phyloP scores from a whole-genome alignment of 306 rosid species.

The Luffa aegyptiaca region DNA sequence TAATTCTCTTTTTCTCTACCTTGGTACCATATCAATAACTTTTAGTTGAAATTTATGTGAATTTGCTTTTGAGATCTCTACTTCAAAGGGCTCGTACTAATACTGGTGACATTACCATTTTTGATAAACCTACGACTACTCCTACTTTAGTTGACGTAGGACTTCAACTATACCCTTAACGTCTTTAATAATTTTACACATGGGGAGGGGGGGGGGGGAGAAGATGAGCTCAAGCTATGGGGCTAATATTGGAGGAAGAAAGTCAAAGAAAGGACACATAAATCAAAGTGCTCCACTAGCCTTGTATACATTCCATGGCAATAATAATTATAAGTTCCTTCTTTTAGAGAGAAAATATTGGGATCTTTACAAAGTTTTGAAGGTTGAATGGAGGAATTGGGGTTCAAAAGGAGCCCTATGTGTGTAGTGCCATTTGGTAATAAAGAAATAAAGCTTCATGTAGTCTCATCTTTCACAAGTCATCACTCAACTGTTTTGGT shows the following conservation, averaged over 20 bases:
- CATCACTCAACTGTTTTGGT: background rate
- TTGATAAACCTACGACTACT: background rate
- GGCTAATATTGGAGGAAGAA: background rate
- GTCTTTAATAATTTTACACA: background rate
- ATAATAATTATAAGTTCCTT: background rate
- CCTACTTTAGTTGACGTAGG: background rate
- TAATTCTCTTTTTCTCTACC: background rate
- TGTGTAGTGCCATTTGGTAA: slow-evolving; percentile 9
- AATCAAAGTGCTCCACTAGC: slow-evolving; percentile 12
- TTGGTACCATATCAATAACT: background rate
- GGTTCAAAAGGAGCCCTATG: background rate
- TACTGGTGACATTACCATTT: background rate
- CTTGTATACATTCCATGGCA: background rate
- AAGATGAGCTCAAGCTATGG: background rate
- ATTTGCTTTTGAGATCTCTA: background rate
- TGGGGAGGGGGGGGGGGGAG: background rate
- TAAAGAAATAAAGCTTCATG: background rate
- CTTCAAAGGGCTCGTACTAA: background rate
- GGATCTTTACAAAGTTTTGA: background rate
- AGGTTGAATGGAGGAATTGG: background rate
- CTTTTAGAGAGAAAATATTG: background rate
- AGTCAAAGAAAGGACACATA: slow-evolving; percentile 10
- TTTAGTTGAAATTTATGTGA: background rate
- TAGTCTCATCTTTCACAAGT: background rate
- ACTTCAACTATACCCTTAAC: background rate